Percentiles rank a stretch among this genome's conserved stretches.
phyloP scores from a whole-genome alignment of 1,139 yeast genomes.

The Geotrichum macrosporum region DNA sequence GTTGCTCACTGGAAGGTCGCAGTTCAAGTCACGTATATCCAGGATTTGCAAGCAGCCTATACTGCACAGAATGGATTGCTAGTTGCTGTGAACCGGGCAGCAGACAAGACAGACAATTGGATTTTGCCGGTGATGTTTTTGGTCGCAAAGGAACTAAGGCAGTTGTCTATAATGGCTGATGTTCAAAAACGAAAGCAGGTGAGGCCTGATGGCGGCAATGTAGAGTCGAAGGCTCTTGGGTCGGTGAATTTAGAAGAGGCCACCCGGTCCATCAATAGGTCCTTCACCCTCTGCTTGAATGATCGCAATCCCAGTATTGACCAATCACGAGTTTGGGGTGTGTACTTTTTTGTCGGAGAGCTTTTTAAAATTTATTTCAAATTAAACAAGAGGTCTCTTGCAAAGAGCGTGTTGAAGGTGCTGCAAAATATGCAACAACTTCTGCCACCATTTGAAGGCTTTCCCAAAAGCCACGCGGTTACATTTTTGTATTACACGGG shows the following conservation, averaged over 20 bases:
- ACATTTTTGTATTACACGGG: slow-evolving; percentile 66
- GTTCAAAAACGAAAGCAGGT: slow-evolving; percentile 30
- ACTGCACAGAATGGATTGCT: slow-evolving; percentile 31
- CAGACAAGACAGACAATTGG: slow-evolving; percentile 65
- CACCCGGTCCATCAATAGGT: slow-evolving; percentile 53
- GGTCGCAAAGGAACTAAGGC: slow-evolving; percentile 53
- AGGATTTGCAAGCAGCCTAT: slow-evolving; percentile 31
- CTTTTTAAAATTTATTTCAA: slow-evolving; percentile 69
- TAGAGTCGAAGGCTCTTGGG: too few relatives aligned
- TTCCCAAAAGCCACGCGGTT: slow-evolving; percentile 52
- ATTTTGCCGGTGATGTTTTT: slow-evolving; percentile 55
- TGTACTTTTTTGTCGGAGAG: slow-evolving; percentile 69
- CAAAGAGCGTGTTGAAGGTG: slow-evolving; percentile 73
- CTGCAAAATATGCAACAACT: slow-evolving; percentile 52
- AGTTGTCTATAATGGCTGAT: slow-evolving; percentile 34
- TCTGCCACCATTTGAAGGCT: slow-evolving; percentile 46
- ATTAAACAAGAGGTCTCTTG: slow-evolving; percentile 58
- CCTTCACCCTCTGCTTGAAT: slow-evolving; percentile 73
- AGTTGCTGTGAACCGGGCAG: slow-evolving; percentile 47
- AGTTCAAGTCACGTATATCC: slow-evolving; percentile 25
- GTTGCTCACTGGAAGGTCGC: slow-evolving; percentile 34
- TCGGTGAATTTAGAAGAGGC: slow-evolving; percentile 61
- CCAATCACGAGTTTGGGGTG: slow-evolving; percentile 46
- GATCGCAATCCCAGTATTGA: slow-evolving; percentile 57
- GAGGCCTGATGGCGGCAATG: slow-evolving; percentile 53